Conservation (phyloP, 805 yeast species). For the Yarrowia sp. region DNA sequence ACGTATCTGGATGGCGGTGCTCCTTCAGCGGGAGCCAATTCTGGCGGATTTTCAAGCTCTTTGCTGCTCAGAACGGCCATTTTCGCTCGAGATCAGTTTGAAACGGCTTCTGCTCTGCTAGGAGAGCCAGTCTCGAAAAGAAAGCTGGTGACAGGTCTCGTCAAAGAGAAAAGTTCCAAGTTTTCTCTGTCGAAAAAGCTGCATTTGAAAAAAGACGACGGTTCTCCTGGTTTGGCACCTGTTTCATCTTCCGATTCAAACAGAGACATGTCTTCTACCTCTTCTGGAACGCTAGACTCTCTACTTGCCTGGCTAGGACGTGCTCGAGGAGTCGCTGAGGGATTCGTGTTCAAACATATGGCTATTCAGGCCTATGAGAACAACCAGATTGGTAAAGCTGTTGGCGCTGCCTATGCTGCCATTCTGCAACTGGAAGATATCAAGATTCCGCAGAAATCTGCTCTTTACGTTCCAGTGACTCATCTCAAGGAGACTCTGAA, state of each 20-base stretch:
- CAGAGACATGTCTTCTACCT: slow-evolving; percentile 4
- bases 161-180: slow-evolving; percentile 27
- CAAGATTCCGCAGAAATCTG: slow-evolving; percentile 26
- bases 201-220: slow-evolving; percentile 14
- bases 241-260: slow-evolving; percentile 3
- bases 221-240: background rate
- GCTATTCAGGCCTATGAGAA: slow-evolving; percentile 46
- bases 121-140: slow-evolving; percentile 9
- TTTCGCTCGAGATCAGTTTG: slow-evolving; percentile 48
- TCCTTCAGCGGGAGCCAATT: slow-evolving; percentile 10
- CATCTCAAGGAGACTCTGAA: slow-evolving; percentile 42
- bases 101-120: slow-evolving; percentile 45
- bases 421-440: slow-evolving; percentile 15
- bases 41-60: slow-evolving; percentile 29
- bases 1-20: slow-evolving; percentile 34
- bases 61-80: slow-evolving; percentile 49
- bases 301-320: slow-evolving; percentile 46
- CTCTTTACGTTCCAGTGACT: slow-evolving; percentile 24
- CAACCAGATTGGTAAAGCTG: slow-evolving; percentile 45
- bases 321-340: slow-evolving; percentile 45
- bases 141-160: slow-evolving; percentile 12
- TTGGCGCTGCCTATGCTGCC: slow-evolving; percentile 40
- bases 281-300: slow-evolving; percentile 12
- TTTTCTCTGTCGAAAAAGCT: slow-evolving; percentile 23
- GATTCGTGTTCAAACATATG: slow-evolving; percentile 45